phyloP scores from a whole-genome alignment of 257 asterid species.

The Fraxinus quadrangulata region DNA sequence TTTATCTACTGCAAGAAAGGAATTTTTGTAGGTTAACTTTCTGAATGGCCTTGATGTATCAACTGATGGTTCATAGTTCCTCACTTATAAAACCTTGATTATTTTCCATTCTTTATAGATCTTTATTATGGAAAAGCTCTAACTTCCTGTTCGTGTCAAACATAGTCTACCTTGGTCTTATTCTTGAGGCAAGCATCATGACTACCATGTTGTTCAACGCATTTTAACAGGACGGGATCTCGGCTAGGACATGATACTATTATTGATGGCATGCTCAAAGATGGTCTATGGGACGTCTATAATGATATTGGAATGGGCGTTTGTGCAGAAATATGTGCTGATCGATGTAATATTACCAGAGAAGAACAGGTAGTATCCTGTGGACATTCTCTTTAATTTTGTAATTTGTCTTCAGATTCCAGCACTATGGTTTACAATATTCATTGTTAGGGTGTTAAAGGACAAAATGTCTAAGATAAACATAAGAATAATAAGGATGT shows the following conservation, averaged over 20 bases:
- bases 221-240: conserved; percentile 68
- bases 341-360: conserved; percentile 61
- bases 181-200: background rate
- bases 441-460: background rate
- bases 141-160: background rate
- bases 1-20: background rate
- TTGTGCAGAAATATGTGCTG: conserved; percentile 93
- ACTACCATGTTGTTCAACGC: conserved; percentile 17
- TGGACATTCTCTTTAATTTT: background rate
- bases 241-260: conserved; percentile 82
- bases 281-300: conserved; percentile 98
- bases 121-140: conserved; percentile 4
- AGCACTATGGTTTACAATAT: background rate
- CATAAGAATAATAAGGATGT: background rate
- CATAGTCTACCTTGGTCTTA: conserved; percentile 7
- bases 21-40: background rate
- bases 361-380: conserved; percentile 67
- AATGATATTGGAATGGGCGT: conserved; percentile 94
- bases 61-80: conserved; percentile 1
- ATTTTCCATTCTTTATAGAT: conserved; percentile 7
- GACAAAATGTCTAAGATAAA: background rate
- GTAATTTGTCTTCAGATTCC: background rate
- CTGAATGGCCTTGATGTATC: conserved; percentile 2
- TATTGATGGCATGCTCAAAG: conserved; percentile 93
- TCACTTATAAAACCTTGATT: background rate